Percentiles rank a stretch among this genome's conserved stretches.
Evolutionary conservation across 805 yeast genomes (phyloP).

Genomic region (Cyberlindnera bimundalis): DNA sequence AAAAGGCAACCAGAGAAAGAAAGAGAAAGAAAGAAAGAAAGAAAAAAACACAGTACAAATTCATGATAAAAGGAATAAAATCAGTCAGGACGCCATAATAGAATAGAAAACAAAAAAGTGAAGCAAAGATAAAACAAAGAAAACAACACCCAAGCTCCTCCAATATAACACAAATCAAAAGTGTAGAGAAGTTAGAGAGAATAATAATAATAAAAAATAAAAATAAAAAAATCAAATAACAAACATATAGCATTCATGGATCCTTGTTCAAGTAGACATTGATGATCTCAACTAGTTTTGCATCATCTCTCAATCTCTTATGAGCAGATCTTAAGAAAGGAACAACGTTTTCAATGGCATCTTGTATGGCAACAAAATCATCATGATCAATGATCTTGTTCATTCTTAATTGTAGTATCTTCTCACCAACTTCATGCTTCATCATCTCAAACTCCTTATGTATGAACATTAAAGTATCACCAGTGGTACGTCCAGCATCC

Average conservation of each 20-base stretch:
- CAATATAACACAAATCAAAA: too few species aligned
- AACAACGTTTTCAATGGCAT: conserved; percentile 17
- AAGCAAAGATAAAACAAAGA: too few species aligned
- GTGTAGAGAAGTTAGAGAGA: too few species aligned
- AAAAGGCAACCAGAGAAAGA: too few species aligned
- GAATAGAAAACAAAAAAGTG: too few species aligned
- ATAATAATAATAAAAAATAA: too few species aligned
- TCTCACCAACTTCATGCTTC: conserved; percentile 22
- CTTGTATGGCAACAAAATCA: conserved; percentile 21
- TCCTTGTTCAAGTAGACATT: conserved; percentile 20
- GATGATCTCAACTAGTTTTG: conserved; percentile 22
- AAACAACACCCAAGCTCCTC: too few species aligned
- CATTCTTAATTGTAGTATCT: conserved; percentile 19
- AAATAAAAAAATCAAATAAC: not conserved
- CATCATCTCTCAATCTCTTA: conserved; percentile 21
- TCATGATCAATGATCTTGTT: conserved; percentile 16
- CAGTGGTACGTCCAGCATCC: conserved; percentile 13
- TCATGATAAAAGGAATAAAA: too few species aligned
- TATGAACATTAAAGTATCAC: conserved; percentile 23
- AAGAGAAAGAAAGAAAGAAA: too few species aligned
- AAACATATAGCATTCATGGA: too few species aligned
- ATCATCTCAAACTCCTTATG: conserved; percentile 24
- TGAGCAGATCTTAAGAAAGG: conserved; percentile 23
- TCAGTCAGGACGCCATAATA: too few species aligned
- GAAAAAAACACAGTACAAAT: too few species aligned